A percentile compares a stretch with the other conserved stretches of the same genome.
phyloP scores from a whole-genome alignment of 306 rosid genomes.

The Fragaria vesca region DNA sequence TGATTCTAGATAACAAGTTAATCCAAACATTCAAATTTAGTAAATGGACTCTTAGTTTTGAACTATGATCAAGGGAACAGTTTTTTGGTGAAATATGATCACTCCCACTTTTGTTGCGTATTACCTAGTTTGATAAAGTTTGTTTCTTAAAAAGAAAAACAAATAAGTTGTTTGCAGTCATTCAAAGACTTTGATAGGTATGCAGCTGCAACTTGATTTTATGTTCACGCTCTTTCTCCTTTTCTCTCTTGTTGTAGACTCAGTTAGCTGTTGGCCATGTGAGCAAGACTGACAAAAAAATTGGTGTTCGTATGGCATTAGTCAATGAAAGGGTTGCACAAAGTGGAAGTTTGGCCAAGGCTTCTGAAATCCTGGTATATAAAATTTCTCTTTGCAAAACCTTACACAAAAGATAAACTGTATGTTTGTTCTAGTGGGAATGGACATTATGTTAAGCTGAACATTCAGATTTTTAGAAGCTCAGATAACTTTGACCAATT shows the following conservation, averaged over 20 bases:
- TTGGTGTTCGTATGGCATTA: slow-evolving; percentile 52
- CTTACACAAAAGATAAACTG: not conserved
- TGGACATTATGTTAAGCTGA: not conserved
- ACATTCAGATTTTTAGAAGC: not conserved
- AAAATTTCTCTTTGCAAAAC: not conserved
- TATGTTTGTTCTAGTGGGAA: not conserved
- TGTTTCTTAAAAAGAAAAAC: not conserved
- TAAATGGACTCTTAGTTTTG: not conserved
- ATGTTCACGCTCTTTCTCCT: not conserved
- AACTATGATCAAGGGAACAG: not conserved
- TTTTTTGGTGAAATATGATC: not conserved
- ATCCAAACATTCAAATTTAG: too few species aligned
- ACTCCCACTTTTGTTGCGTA: not conserved
- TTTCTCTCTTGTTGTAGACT: slow-evolving; percentile 38
- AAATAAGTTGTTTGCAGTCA: not conserved
- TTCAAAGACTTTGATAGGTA: not conserved
- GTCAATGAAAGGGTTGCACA: slow-evolving; percentile 47
- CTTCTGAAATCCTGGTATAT: slow-evolving; percentile 67
- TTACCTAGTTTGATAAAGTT: not conserved
- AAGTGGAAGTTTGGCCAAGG: slow-evolving; percentile 31
- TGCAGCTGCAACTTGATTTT: not conserved
- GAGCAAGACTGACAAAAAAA: slow-evolving; percentile 25
- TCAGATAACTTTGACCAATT: not conserved
- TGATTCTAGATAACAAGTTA: not conserved
- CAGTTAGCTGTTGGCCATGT: slow-evolving; percentile 35